Base-by-base conservation (phyloP, 176 grass and related monocot genomes). In the Carex parvula region DNA sequence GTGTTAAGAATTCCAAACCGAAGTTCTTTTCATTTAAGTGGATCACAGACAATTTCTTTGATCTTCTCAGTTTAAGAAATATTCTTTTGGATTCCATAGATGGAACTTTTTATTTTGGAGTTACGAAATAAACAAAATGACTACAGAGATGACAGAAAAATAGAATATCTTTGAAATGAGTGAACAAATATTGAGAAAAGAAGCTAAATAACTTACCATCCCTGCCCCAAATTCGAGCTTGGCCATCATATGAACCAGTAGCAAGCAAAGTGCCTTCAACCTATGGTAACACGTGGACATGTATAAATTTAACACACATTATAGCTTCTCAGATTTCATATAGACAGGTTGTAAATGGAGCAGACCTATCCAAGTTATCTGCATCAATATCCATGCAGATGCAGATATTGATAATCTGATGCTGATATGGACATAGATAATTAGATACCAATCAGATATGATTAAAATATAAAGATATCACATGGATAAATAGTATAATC, bases 171-270 rank as follows among this genome's bases (percentile, higher is more conserved):
- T 76, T 55, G 5, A 77, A 77, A 26, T 26, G 22, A 33, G n/a
- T 21, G 4, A 73, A 74, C 11, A 73, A 22, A 22, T 24, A 52
- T 52, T 26, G 20, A 53, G 44, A 50, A 74, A 81, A 54, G 64
- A 73, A 54, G 64, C 14, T 85, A 6, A 62, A 69, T 82, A 22
- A 75, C 90, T 87, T 72, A 97, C 94, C 96, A 72, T 98, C 96
- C 42, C 83, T 92, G 84, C 88, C 94, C 96, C 96, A 98, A 83
- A 98, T 89, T 86, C 96, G 91, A 66, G 96, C 96, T 70, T 98
- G 96, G 7, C 96, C 96, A 88, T 98, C 96, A 62, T 98, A 98
- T 39, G 96, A 98, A 67, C 96, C 96, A 52, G 96, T 98, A 68
- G 96, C 96, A 42, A 98, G 80, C 55, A 93, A 85, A 75, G 91